Evolutionary conservation across 176 grass and related monocot species (phyloP).

Genomic region (Alloteropsis semialata): DNA sequence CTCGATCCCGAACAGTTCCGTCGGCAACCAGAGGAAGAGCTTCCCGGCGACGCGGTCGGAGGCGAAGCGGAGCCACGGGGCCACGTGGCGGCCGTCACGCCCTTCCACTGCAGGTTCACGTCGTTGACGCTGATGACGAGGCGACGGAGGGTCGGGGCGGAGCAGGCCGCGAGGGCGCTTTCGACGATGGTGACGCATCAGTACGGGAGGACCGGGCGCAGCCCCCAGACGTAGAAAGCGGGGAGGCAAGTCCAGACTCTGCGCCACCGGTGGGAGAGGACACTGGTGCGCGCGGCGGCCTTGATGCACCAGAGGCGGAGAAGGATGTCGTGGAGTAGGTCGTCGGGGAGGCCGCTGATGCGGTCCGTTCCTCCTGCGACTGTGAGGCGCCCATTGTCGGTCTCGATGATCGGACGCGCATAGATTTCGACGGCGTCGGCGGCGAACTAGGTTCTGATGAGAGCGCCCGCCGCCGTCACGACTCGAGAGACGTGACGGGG

Average conservation of each 20-base stretch:
- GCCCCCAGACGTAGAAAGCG: background rate
- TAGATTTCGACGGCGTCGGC: no score
- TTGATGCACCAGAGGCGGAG: background rate
- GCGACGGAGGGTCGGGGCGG: background rate
- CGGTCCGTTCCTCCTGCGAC: background rate
- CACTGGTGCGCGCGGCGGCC: background rate
- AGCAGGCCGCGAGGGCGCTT: background rate
- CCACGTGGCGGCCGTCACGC: background rate
- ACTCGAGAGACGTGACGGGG: no score
- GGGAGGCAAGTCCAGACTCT: background rate
- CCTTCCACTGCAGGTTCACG: background rate
- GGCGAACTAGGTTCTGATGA: no score
- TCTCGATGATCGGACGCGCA: no score
- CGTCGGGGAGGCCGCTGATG: background rate
- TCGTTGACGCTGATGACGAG: background rate
- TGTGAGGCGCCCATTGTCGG: no score
- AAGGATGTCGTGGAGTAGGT: background rate
- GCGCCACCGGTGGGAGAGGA: background rate
- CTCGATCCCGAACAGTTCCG: rapidly evolving
- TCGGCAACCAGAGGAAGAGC: background rate
- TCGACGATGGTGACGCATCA: background rate
- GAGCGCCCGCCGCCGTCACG: no score
- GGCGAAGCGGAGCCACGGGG: background rate
- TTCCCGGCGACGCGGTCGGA: background rate
- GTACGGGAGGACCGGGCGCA: background rate